Percentiles rank a stretch among this genome's conserved stretches.
These are phyloP conservation scores for Tylopilus balloui DNA, from an alignment of 768 basidiomycete species.

Conservation along the genomic window DNA sequence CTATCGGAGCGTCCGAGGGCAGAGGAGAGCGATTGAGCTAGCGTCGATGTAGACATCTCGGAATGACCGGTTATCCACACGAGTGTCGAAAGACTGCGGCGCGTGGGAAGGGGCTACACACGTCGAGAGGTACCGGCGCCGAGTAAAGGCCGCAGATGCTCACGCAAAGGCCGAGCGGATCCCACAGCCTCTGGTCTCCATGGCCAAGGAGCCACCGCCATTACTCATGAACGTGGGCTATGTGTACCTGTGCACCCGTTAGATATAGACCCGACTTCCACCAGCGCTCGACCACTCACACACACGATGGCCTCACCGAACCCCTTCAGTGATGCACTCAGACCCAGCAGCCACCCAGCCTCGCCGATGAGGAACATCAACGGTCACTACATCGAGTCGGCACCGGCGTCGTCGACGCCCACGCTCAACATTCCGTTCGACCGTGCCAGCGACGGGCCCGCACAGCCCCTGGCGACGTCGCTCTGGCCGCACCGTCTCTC, in stretches of 20 bases:
- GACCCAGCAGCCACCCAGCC: not conserved
- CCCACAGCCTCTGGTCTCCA: not conserved
- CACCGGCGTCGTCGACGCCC: constrained; percentile 13
- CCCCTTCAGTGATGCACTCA: too few relatives aligned
- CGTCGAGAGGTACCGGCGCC: not conserved
- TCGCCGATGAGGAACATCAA: not conserved
- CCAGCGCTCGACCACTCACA: not conserved
- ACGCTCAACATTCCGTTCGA: constrained; percentile 20
- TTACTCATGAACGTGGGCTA: not conserved
- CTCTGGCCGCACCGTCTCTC: constrained; percentile 35
- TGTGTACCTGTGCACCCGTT: not conserved
- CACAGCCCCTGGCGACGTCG: constrained; percentile 1
- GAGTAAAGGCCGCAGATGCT: not conserved
- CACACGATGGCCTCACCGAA: not conserved
- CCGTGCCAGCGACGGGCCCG: constrained; percentile 5
- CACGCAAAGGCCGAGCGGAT: not conserved
- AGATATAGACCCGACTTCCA: not conserved
- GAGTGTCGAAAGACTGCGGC: too few relatives aligned
- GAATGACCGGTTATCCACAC: too few relatives aligned
- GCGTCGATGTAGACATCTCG: too few relatives aligned
- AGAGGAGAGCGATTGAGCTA: too few relatives aligned
- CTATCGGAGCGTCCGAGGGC: too few relatives aligned
- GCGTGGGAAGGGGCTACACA: too few relatives aligned
- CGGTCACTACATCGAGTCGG: constrained; percentile 17
- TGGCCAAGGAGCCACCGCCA: not conserved